Evolutionary conservation across 140 eudicot genomes (phyloP).

Genomic region (Flaveria floridana): DNA sequence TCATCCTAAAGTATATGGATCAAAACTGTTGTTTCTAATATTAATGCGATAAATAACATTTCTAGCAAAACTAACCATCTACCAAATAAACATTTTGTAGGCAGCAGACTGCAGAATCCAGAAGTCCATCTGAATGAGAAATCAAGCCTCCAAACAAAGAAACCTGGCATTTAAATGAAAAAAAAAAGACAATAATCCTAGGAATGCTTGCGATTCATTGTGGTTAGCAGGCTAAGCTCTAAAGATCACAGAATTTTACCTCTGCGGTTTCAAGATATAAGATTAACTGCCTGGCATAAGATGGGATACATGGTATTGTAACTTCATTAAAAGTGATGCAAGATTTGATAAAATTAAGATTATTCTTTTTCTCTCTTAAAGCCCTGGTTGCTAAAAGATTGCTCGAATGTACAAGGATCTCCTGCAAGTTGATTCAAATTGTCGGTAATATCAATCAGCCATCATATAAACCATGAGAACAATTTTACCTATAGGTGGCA

Average conservation of each 20-base stretch:
- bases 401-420: constrained; percentile 71
- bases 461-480: constrained; percentile 16
- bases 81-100: constrained; percentile 40
- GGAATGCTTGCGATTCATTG: not conserved
- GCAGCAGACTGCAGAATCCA: constrained; percentile 73
- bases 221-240: not conserved
- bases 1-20: not conserved
- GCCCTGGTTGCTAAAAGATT: constrained; percentile 64
- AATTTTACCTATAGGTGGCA: not conserved
- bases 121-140: constrained; percentile 73
- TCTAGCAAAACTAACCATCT: constrained; percentile 49
- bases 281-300: constrained; percentile 58
- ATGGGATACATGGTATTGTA: constrained; percentile 78
- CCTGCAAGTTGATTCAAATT: constrained; percentile 51
- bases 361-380: constrained; percentile 41
- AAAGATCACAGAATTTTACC: constrained; percentile 39
- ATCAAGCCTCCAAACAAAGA: constrained; percentile 62
- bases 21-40: not conserved
- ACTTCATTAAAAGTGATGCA: constrained; percentile 79
- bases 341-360: constrained; percentile 57
- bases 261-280: constrained; percentile 84
- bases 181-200: not conserved
- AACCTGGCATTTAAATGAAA: constrained; percentile 40
- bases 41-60: constrained; percentile 14
- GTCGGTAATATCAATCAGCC: constrained; percentile 23